phyloP scores from a whole-genome alignment of 352 stramenopile genomes.

The Globisporangium camurandrum region DNA sequence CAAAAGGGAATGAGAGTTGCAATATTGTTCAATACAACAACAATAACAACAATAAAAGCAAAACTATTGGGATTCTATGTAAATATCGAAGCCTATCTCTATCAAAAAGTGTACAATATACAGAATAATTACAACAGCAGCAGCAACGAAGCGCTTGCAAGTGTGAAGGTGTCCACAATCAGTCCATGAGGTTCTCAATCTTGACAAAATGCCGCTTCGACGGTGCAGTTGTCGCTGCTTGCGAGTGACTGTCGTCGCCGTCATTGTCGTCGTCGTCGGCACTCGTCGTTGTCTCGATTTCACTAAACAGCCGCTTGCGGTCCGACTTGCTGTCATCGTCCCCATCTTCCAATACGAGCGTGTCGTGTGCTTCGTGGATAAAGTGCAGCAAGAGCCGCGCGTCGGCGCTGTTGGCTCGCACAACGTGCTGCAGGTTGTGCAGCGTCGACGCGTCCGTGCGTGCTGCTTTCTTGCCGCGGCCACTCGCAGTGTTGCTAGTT shows the following conservation, averaged over 20 bases:
- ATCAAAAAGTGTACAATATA: neutral
- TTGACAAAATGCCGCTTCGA: constrained; percentile 40
- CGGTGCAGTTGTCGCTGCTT: constrained; percentile 10
- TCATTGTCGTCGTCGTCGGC: neutral
- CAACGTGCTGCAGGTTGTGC: neutral
- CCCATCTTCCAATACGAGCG: too few relatives aligned
- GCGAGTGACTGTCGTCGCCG: neutral
- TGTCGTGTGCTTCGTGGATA: constrained; percentile 43
- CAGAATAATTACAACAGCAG: constrained; percentile 13
- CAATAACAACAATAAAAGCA: too few relatives aligned
- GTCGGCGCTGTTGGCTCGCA: constrained; percentile 47
- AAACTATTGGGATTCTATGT: too few relatives aligned
- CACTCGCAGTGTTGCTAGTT: neutral
- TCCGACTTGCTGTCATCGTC: constrained; percentile 1
- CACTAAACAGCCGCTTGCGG: constrained; percentile 54
- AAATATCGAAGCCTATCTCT: too few relatives aligned
- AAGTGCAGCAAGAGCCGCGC: constrained; percentile 73
- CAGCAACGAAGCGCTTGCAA: neutral
- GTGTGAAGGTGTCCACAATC: too few relatives aligned
- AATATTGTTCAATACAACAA: neutral
- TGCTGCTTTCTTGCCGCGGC: constrained; percentile 6
- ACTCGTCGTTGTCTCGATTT: constrained; percentile 7
- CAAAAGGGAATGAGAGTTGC: too few relatives aligned
- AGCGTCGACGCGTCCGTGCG: neutral
- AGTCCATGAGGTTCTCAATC: constrained; percentile 31